A percentile compares a stretch with the other conserved stretches of the same genome.
Evolutionary conservation across 2,329 filamentous ascomycete species (phyloP).

Genomic region (Cladobotryum mycophilum): DNA sequence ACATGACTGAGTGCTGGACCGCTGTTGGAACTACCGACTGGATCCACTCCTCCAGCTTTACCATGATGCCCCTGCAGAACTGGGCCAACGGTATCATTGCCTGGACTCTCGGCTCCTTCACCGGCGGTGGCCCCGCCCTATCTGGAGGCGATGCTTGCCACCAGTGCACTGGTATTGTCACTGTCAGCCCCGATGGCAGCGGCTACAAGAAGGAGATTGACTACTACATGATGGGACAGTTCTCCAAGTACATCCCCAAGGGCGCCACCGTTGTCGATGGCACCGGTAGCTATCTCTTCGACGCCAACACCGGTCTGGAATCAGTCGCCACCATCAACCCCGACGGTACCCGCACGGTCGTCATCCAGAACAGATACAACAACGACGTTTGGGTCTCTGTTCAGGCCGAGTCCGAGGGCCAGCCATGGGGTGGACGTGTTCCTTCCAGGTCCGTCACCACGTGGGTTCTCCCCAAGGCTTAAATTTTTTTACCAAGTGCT

Average conservation of each 20-base stretch:
- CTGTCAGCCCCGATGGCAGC: constrained; percentile 39
- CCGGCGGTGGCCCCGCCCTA: constrained; percentile 37
- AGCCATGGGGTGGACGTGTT: constrained; percentile 35
- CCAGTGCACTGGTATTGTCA: constrained; percentile 46
- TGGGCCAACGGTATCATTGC: constrained; percentile 39
- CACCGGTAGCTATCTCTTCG: constrained; percentile 38
- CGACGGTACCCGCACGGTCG: constrained; percentile 38
- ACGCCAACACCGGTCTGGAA: constrained; percentile 33
- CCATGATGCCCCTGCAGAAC: constrained; percentile 43
- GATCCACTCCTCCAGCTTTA: constrained; percentile 34
- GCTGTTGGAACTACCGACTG: constrained; percentile 38
- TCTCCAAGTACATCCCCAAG: constrained; percentile 41
- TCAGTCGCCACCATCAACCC: constrained; percentile 42
- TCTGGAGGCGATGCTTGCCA: constrained; percentile 33
- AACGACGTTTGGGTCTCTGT: constrained; percentile 39
- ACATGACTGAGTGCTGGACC: constrained; percentile 45
- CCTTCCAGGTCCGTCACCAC: constrained; percentile 30
- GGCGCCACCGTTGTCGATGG: constrained; percentile 38
- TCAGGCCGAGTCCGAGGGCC: constrained; percentile 24
- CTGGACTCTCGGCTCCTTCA: constrained; percentile 40
- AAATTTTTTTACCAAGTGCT: too few species aligned
- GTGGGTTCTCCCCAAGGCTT: constrained; percentile 31
- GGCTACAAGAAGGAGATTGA: constrained; percentile 41
- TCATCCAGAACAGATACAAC: constrained; percentile 39
- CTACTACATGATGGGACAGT: constrained; percentile 50